phyloP scores from a whole-genome alignment of 805 yeast genomes.

The Pichia deserticola region DNA sequence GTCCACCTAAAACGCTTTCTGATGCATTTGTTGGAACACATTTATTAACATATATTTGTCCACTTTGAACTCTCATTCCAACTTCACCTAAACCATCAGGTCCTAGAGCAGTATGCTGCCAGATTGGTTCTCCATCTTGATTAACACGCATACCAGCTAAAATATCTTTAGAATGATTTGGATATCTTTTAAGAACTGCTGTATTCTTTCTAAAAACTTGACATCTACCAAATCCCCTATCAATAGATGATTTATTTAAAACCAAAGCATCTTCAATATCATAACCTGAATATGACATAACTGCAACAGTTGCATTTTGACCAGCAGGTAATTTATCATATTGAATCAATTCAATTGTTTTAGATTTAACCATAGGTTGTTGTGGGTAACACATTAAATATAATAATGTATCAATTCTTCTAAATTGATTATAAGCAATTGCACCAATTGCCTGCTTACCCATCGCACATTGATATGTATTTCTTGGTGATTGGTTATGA shows the following conservation, averaged over 20 bases:
- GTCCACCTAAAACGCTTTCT: constrained; percentile 48
- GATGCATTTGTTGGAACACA: constrained; percentile 84
- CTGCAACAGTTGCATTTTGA: constrained; percentile 97
- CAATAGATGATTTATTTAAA: constrained; percentile 85
- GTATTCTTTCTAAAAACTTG: constrained; percentile 92
- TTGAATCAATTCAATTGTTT: constrained; percentile 89
- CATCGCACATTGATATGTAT: constrained; percentile 92
- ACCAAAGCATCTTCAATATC: constrained; percentile 99
- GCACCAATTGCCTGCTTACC: constrained; percentile 99
- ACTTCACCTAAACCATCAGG: constrained; percentile 97
- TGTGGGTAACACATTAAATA: constrained; percentile 98
- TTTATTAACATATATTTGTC: constrained; percentile 91
- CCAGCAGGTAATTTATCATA: constrained; percentile 98
- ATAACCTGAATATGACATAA: constrained; percentile 97
- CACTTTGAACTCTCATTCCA: constrained; percentile 82
- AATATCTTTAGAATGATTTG: constrained; percentile 88
- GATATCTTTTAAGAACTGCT: constrained; percentile 80
- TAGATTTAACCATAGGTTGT: constrained; percentile 98
- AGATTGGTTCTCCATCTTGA: constrained; percentile 71
- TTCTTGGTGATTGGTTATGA: constrained; percentile 88
- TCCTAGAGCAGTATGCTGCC: constrained; percentile 81
- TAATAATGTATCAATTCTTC: constrained; percentile 87
- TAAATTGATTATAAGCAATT: constrained; percentile 92
- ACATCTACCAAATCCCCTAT: constrained; percentile 96
- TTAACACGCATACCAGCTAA: constrained; percentile 88